These are phyloP conservation scores for Angomonas desouzai DNA, from an alignment of 208 protist species.

Conservation along the genomic window DNA sequence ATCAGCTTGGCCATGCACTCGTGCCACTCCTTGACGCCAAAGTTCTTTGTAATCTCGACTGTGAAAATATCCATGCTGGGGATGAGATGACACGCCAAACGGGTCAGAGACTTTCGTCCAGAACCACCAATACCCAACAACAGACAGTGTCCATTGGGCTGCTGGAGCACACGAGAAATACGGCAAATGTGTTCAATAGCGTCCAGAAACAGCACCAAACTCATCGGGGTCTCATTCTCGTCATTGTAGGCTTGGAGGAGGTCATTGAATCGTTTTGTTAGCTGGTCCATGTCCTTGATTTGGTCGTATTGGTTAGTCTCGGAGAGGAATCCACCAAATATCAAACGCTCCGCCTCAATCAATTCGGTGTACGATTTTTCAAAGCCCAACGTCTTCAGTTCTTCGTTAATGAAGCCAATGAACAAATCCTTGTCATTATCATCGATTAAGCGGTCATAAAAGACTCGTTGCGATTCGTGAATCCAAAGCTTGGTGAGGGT, in stretches of 20 bases:
- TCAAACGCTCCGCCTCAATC: conserved; percentile 72
- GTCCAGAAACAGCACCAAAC: conserved; percentile 96
- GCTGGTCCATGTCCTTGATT: conserved; percentile 80
- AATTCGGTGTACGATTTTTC: conserved; percentile 55
- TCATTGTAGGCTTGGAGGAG: conserved; percentile 93
- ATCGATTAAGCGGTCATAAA: conserved; percentile 93
- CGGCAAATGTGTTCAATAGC: conserved; percentile 96
- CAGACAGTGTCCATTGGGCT: conserved; percentile 95
- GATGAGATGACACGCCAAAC: conserved; percentile 93
- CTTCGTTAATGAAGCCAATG: conserved; percentile 57
- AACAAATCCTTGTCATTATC: conserved; percentile 84
- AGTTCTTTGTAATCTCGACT: conserved; percentile 96
- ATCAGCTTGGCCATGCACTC: conserved; percentile 94
- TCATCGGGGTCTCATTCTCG: conserved; percentile 90
- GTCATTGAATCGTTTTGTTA: conserved; percentile 74
- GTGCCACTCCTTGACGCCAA: conserved; percentile 95
- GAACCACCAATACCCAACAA: conserved; percentile 97
- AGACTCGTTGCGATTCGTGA: conserved; percentile 96
- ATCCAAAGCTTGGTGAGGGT: conserved; percentile 91
- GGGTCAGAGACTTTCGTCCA: conserved; percentile 94
- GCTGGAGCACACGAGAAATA: conserved; percentile 91
- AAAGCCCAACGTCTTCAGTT: conserved; percentile 60
- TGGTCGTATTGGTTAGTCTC: conserved; percentile 84
- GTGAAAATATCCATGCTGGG: conserved; percentile 94
- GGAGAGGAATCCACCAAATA: conserved; percentile 94